These are phyloP conservation scores for Citrullus mucosospermus DNA, from an alignment of 306 rosid genomes.

Conservation along the genomic window DNA sequence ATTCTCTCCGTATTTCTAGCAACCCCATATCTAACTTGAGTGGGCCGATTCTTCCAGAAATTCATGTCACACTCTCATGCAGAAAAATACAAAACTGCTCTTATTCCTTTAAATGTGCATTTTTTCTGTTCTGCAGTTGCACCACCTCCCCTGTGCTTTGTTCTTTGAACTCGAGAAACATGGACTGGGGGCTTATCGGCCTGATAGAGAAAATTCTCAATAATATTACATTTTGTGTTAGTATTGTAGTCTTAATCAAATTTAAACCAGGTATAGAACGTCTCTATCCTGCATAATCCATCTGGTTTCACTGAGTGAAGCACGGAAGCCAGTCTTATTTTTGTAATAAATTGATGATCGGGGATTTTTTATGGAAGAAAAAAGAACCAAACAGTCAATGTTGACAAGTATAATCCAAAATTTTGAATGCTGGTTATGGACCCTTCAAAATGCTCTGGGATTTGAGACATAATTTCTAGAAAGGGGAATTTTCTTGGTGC, in stretches of 20 bases:
- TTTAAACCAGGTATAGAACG: neutral
- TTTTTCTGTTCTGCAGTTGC: neutral
- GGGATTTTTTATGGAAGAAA: neutral
- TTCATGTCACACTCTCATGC: neutral
- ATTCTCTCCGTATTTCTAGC: neutral
- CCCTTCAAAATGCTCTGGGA: neutral
- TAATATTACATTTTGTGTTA: neutral
- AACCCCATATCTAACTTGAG: neutral
- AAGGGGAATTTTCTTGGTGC: neutral
- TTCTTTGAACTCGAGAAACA: neutral
- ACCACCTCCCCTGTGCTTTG: neutral
- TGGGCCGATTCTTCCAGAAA: neutral
- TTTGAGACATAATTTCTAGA: neutral
- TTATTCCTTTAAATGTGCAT: neutral
- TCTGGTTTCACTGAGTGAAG: neutral
- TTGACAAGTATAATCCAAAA: neutral
- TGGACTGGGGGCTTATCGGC: neutral
- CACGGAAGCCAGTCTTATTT: neutral
- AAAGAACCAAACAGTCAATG: neutral
- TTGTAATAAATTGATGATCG: neutral
- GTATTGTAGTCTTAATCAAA: neutral
- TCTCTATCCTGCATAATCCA: neutral
- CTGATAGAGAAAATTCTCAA: neutral
- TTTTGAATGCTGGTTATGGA: neutral
- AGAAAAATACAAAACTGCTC: neutral